Percentiles rank a stretch among this genome's conserved stretches.
phyloP scores from a whole-genome alignment of 306 rosid species.

The Luffa aegyptiaca region DNA sequence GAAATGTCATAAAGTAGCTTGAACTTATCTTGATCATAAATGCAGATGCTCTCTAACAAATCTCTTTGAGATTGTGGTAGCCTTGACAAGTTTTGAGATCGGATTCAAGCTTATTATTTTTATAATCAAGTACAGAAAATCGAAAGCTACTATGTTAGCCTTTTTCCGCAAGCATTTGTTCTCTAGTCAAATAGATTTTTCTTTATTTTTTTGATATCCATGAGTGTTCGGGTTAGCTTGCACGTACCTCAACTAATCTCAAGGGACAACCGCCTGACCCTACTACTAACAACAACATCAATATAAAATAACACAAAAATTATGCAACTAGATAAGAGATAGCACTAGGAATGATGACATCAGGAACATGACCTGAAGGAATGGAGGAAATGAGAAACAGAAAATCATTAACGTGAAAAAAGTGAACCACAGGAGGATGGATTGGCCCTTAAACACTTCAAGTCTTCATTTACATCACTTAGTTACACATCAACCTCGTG shows the following conservation, averaged over 20 bases:
- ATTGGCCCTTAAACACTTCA: not conserved
- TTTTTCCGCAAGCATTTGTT: not conserved
- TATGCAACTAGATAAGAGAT: not conserved
- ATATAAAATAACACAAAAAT: not conserved
- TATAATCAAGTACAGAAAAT: not conserved
- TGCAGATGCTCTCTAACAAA: not conserved
- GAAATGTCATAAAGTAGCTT: constrained; percentile 9
- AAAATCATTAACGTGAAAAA: not conserved
- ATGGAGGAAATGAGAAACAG: not conserved
- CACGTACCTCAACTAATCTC: too few species aligned
- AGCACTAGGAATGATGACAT: not conserved
- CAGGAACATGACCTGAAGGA: not conserved
- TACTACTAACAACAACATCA: not conserved
- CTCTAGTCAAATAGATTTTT: not conserved
- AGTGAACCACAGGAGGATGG: not conserved
- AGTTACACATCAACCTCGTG: not conserved
- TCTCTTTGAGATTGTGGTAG: not conserved
- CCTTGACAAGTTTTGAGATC: not conserved
- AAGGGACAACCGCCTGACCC: too few species aligned
- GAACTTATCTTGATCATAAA: not conserved
- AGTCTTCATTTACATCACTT: not conserved
- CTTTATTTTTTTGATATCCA: too few species aligned
- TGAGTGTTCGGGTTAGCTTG: too few species aligned
- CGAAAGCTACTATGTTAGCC: not conserved
- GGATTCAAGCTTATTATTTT: not conserved